phyloP scores from a whole-genome alignment of 805 yeast species.

The Scheffersomyces amazonensis region DNA sequence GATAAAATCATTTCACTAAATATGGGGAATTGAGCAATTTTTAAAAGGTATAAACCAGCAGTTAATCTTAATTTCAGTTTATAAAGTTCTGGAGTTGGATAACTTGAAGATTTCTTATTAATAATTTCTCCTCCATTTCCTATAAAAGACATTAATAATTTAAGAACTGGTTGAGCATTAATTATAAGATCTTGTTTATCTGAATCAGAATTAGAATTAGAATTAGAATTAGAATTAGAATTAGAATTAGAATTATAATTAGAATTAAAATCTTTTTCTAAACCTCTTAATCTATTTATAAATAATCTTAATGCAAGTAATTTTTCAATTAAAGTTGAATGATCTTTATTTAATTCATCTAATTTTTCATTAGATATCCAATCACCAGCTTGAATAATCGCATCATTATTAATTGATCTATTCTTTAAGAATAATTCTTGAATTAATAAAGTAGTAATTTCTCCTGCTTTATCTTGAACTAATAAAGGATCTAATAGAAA shows the following conservation, averaged over 20 bases:
- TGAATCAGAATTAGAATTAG: constrained; percentile 14
- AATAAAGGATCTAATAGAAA: constrained; percentile 46
- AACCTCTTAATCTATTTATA: constrained; percentile 52
- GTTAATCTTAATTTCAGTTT: constrained; percentile 61
- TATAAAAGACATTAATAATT: constrained; percentile 62
- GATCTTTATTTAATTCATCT: constrained; percentile 19
- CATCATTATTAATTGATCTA: constrained; percentile 26
- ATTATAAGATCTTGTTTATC: constrained; percentile 34
- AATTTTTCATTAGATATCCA: constrained; percentile 51
- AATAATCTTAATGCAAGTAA: constrained; percentile 52
- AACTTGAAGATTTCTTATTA: constrained; percentile 35
- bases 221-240: too few species aligned
- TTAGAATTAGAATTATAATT: too few species aligned
- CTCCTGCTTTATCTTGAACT: constrained; percentile 52
- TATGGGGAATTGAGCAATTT: constrained; percentile 55
- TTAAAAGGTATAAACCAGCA: constrained; percentile 66
- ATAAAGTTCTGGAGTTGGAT: constrained; percentile 61
- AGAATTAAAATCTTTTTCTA: constrained; percentile 6
- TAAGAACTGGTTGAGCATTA: constrained; percentile 62
- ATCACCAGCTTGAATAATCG: constrained; percentile 18
- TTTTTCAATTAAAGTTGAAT: constrained; percentile 45
- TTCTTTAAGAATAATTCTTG: constrained; percentile 61
- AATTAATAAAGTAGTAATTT: constrained; percentile 57
- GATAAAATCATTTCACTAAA: constrained; percentile 55
- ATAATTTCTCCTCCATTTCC: constrained; percentile 79